Conservation (phyloP, 2,329 filamentous ascomycete species). For the Penicillium sp. region DNA sequence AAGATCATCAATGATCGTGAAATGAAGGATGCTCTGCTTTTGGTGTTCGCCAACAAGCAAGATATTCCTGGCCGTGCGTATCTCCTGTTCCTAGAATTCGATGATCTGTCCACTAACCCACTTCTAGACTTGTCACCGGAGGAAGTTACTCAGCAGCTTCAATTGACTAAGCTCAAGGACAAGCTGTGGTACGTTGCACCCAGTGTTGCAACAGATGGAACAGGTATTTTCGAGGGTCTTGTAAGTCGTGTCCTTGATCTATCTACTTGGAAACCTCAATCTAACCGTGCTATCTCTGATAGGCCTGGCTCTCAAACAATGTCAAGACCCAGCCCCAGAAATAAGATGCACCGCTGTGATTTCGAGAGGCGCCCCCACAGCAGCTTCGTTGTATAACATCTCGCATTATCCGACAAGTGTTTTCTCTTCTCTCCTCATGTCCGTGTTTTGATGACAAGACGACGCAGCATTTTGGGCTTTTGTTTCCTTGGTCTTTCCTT, state of each 20-base stretch:
- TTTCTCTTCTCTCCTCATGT: conserved; percentile 35
- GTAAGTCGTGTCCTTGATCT: conserved; percentile 42
- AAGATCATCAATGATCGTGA: conserved; percentile 97
- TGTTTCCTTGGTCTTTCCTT: conserved; percentile 16
- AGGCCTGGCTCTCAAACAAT: conserved; percentile 79
- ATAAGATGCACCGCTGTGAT: conserved; percentile 27
- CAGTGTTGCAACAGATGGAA: conserved; percentile 76
- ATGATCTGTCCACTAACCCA: conserved; percentile 16
- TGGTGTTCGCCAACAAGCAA: conserved; percentile 99
- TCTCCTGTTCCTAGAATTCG: not conserved
- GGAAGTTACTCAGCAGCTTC: conserved; percentile 74
- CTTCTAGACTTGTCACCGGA: conserved; percentile 69
- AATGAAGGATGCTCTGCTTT: conserved; percentile 89
- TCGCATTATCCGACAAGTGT: conserved; percentile 27
- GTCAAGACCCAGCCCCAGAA: conserved; percentile 60
- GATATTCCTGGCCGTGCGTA: conserved; percentile 75
- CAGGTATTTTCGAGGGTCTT: conserved; percentile 76
- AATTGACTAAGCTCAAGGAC: conserved; percentile 74
- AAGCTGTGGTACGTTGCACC: conserved; percentile 84
- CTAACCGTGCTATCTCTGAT: conserved; percentile 10
- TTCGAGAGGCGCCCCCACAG: conserved; percentile 17
- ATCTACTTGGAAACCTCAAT: not conserved
- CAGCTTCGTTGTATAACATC: conserved; percentile 37
- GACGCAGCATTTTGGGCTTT: conserved; percentile 42
- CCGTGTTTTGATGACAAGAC: conserved; percentile 42